phyloP scores from a whole-genome alignment of 2,329 filamentous ascomycete genomes.

The Trichoderma afroharzianum region DNA sequence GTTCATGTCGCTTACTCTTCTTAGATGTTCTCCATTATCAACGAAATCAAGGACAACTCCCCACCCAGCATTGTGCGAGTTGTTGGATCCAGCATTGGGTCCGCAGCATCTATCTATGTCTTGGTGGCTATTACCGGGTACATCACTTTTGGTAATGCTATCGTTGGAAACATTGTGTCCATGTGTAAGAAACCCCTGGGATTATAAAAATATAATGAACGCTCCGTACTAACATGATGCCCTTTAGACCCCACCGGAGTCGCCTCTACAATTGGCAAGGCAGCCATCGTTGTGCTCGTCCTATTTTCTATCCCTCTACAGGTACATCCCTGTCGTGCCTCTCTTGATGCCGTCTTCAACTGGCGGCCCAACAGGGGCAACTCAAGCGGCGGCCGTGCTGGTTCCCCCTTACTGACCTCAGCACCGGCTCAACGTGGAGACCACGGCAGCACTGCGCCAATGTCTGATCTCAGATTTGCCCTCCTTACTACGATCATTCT shows the following conservation, averaged over 20 bases:
- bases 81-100: constrained; percentile 78
- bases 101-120: constrained; percentile 81
- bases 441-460: constrained; percentile 55
- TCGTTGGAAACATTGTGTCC: constrained; percentile 87
- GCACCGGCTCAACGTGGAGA: constrained; percentile 42
- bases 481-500: constrained; percentile 84
- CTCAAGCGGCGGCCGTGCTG: constrained; percentile 35
- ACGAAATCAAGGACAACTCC: constrained; percentile 85
- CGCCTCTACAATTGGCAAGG: constrained; percentile 86
- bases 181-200: constrained; percentile 63
- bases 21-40: constrained; percentile 97
- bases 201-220: not conserved
- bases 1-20: not conserved
- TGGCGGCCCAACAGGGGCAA: constrained; percentile 67
- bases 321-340: constrained; percentile 94
- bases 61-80: constrained; percentile 72
- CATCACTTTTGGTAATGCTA: constrained; percentile 85
- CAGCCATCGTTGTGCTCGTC: constrained; percentile 91
- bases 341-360: constrained; percentile 86
- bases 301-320: constrained; percentile 96
- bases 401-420: constrained; percentile 41
- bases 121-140: constrained; percentile 94
- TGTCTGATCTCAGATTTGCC: constrained; percentile 86
- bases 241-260: constrained; percentile 43
- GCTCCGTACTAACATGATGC: constrained; percentile 22